Conservation (phyloP, 1,284 basidiomycete genomes). For the Ustilago tritici region DNA sequence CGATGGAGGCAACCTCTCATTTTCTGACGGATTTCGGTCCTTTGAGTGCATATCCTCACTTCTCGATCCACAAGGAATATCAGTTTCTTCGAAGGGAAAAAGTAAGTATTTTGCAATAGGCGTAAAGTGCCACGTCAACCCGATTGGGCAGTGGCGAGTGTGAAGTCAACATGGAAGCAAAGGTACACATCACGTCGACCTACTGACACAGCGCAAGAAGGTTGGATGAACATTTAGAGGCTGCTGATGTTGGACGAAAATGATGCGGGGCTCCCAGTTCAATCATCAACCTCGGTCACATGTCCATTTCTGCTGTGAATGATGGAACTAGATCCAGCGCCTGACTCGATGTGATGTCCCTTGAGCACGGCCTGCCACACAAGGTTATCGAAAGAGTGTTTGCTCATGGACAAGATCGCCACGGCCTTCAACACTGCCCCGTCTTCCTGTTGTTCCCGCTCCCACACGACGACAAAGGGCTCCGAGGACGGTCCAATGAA, state of each 20-base stretch:
- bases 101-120: too few relatives aligned
- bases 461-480: neutral
- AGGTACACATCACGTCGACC: too few relatives aligned
- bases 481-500: neutral
- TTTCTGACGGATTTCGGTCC: neutral
- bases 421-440: neutral
- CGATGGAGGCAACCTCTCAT: constrained; percentile 25
- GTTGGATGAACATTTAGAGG: too few relatives aligned
- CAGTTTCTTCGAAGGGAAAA: too few relatives aligned
- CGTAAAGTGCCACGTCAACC: too few relatives aligned
- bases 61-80: too few relatives aligned
- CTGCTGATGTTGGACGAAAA: too few relatives aligned
- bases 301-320: neutral
- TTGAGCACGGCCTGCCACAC: neutral
- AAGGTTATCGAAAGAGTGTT: neutral
- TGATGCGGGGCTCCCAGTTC: neutral
- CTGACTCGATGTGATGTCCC: neutral
- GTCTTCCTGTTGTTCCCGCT: neutral
- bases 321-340: neutral
- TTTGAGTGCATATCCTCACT: too few relatives aligned
- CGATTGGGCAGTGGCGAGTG: too few relatives aligned
- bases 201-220: too few relatives aligned
- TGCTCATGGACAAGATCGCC: neutral
- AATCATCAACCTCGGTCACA: neutral
- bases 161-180: too few relatives aligned